phyloP scores from a whole-genome alignment of 768 basidiomycete genomes.

The Dioszegia hungarica region DNA sequence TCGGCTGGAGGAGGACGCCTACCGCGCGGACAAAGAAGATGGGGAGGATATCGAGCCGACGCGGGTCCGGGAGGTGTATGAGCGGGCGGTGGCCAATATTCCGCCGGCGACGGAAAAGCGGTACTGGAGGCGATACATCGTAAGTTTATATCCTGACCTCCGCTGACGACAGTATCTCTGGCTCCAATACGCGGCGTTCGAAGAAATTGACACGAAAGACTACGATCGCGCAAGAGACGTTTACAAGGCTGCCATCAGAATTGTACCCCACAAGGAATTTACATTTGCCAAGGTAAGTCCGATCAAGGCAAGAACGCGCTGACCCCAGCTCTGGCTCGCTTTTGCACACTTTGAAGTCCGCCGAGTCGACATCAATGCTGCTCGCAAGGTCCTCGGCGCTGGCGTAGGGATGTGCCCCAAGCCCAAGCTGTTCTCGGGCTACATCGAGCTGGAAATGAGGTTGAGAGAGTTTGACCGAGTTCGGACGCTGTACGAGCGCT shows the following conservation, averaged over 20 bases:
- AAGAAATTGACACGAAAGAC: constrained; percentile 95
- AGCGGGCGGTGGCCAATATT: constrained; percentile 89
- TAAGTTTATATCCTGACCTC: constrained; percentile 12
- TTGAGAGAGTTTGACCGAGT: constrained; percentile 94
- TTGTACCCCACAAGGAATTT: constrained; percentile 93
- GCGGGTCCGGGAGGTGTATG: constrained; percentile 87
- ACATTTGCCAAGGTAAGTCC: constrained; percentile 77
- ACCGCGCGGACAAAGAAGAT: constrained; percentile 62
- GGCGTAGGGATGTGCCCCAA: constrained; percentile 96
- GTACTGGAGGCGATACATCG: constrained; percentile 57
- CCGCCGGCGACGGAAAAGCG: constrained; percentile 91
- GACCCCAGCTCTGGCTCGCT: constrained; percentile 67
- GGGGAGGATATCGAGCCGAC: constrained; percentile 54
- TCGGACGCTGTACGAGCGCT: constrained; percentile 85
- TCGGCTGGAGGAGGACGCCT: constrained; percentile 83
- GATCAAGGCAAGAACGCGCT: not conserved
- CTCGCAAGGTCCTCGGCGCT: constrained; percentile 80
- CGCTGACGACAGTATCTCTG: constrained; percentile 54
- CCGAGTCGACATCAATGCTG: constrained; percentile 70
- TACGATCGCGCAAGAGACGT: constrained; percentile 79
- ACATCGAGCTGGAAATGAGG: constrained; percentile 53
- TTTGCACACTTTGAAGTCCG: constrained; percentile 90
- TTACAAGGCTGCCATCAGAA: constrained; percentile 78
- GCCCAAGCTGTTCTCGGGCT: constrained; percentile 84
- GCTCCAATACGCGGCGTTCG: constrained; percentile 93